Evolutionary conservation across 768 basidiomycete species (phyloP).

Genomic region (Boletus rubroflammeus): DNA sequence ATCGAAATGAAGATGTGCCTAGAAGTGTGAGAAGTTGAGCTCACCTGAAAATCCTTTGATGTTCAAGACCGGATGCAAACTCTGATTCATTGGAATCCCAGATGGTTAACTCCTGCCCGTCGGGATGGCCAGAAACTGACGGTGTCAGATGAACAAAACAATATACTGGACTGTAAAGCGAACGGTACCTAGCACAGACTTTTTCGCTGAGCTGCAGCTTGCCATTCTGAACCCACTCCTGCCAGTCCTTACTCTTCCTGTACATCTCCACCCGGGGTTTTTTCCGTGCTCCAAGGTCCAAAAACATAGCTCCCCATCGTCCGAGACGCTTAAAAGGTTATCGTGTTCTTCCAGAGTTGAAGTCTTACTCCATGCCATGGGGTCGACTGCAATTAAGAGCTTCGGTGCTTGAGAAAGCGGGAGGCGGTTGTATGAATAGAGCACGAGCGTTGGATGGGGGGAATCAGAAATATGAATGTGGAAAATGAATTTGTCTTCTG

Average conservation of each 20-base stretch:
- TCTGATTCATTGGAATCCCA: constrained; percentile 97
- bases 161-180: neutral
- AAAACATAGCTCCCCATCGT: constrained; percentile 77
- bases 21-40: constrained; percentile 7
- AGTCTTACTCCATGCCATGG: constrained; percentile 74
- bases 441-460: constrained; percentile 36
- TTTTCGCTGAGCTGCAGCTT: constrained; percentile 87
- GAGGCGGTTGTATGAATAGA: constrained; percentile 49
- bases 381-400: constrained; percentile 76
- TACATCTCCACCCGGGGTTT: constrained; percentile 53
- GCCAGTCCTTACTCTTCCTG: constrained; percentile 72
- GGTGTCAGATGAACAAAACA: constrained; percentile 2
- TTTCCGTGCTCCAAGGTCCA: constrained; percentile 64
- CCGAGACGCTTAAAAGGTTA: constrained; percentile 73
- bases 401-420: constrained; percentile 47
- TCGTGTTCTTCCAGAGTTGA: constrained; percentile 55
- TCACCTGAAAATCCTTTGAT: constrained; percentile 58
- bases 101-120: constrained; percentile 81
- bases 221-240: constrained; percentile 63
- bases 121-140: constrained; percentile 55
- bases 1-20: neutral
- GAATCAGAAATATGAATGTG: constrained; percentile 45
- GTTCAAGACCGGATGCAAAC: constrained; percentile 88
- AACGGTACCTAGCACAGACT: constrained; percentile 77
- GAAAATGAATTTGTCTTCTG: constrained; percentile 55